phyloP scores from a whole-genome alignment of 2,329 filamentous ascomycete genomes.

The Penicillium crustosum region DNA sequence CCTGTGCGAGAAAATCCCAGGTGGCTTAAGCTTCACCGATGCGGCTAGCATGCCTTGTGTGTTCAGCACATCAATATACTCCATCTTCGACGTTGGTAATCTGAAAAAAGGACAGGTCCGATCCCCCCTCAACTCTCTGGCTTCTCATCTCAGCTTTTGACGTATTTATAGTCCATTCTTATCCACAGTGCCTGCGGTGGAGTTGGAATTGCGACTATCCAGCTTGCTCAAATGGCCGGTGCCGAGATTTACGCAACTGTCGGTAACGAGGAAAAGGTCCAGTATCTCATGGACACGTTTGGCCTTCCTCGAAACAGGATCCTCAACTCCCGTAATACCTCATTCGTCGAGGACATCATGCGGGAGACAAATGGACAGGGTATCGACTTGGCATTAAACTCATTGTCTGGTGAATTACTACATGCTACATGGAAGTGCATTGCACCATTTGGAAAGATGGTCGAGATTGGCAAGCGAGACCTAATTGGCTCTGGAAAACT shows the following conservation, averaged over 20 bases:
- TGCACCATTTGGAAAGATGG: conserved; percentile 30
- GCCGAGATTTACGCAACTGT: conserved; percentile 30
- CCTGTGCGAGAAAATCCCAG: conserved; percentile 17
- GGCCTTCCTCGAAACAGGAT: conserved; percentile 23
- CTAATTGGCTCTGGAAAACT: conserved; percentile 23
- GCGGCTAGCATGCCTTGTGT: conserved; percentile 23
- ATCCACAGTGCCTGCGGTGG: conserved; percentile 32
- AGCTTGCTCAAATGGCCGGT: conserved; percentile 23
- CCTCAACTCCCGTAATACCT: conserved; percentile 24
- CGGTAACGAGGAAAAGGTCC: conserved; percentile 22
- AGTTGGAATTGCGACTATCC: conserved; percentile 28
- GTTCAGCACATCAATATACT: conserved; percentile 23
- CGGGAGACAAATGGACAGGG: conserved; percentile 20
- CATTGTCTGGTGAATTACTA: conserved; percentile 28
- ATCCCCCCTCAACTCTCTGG: neutral
- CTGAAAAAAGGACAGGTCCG: conserved; percentile 23
- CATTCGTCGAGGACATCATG: conserved; percentile 20
- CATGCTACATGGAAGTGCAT: conserved; percentile 35
- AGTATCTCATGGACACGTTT: conserved; percentile 24
- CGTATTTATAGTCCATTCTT: conserved; percentile 22
- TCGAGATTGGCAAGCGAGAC: conserved; percentile 33
- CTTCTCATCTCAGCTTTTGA: neutral
- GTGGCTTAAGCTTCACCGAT: conserved; percentile 16
- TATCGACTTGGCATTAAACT: conserved; percentile 32
- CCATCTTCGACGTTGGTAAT: conserved; percentile 25